Base-by-base conservation (phyloP, 208 protist genomes). In the Strigomonas culicis region DNA sequence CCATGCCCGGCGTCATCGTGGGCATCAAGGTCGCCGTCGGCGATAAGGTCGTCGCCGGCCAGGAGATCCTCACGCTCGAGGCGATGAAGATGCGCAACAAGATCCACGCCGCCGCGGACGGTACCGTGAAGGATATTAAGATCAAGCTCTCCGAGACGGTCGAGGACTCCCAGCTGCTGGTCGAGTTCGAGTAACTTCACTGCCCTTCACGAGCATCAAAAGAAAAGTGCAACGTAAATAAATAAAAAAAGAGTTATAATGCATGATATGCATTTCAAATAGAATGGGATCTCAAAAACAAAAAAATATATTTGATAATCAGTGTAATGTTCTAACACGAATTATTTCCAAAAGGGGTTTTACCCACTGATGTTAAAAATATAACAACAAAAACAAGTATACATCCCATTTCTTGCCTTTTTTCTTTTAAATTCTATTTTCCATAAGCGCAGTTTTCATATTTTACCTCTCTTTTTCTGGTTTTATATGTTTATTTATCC, bases 51-150 rank as follows among this genome's bases (percentile, higher is more conserved):
- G 77, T 77, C 49, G 79, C 79, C 28, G 97, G 94, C 27, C 62
- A 97, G 32, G 60, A 88, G 28, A 55, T 99, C 17, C 49, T 98
- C 36, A 82, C 96, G 0, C 66, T 99, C 55, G 96, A 98, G 70
- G 96, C 95, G 4, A 99, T 99, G 96, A 98, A 98, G 80, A 98
- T 98, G 94, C 90, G 97, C 53, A 84, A 86, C 70, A 82, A 77
- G 27, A 67, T 97, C 31, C 39, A 72, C 58, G 72, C 84, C 22
- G 61, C 66, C 31, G 50, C 34, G 19, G 70, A 74, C 67, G 88
- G 86, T 28, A 71, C 50, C 3, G 71, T 81, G 30, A 74, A 69
- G 64, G 39, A 51, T 31, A 68, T 90, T 27, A 70, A 58, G 24
- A 63, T 70, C 27, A 68, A 58, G 25, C n/a, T 78, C 46, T 67